A percentile compares a stretch with the other conserved stretches of the same genome.
Evolutionary conservation across 164 flowering plant species (phyloP).

Genomic region (Vitis rotundifolia): DNA sequence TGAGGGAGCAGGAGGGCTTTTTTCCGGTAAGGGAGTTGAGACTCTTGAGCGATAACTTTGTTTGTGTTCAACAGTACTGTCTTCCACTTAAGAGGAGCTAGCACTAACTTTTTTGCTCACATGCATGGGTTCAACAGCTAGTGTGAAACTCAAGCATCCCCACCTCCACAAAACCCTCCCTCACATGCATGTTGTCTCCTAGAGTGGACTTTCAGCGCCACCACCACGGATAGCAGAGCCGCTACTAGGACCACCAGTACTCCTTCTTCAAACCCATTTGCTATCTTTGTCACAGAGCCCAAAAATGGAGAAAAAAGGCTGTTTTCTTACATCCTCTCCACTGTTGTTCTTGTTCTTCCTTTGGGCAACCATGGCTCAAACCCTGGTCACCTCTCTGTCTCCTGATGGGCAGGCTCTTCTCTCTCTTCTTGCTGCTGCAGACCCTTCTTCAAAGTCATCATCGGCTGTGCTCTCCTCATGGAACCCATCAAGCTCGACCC

Average conservation of each 20-base stretch:
- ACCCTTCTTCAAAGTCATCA: conserved; percentile 30
- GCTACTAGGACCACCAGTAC: background rate
- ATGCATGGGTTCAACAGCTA: conserved; percentile 33
- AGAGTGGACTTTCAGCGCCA: conserved; percentile 27
- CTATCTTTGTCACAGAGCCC: background rate
- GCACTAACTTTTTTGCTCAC: conserved; percentile 21
- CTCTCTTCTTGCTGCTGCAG: conserved; percentile 58
- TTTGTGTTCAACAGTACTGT: background rate
- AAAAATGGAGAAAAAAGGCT: conserved; percentile 2
- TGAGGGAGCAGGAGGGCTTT: background rate
- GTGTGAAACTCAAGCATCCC: conserved; percentile 55
- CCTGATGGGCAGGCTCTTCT: conserved; percentile 88
- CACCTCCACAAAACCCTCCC: conserved; percentile 17
- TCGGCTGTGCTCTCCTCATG: conserved; percentile 70
- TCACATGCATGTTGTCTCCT: conserved; percentile 67
- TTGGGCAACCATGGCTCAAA: conserved; percentile 11
- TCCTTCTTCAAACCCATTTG: conserved; percentile 6
- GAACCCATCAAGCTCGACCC: conserved; percentile 72
- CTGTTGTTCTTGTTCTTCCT: conserved; percentile 21
- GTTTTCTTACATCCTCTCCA: background rate
- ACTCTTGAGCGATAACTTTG: background rate
- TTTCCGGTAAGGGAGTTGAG: conserved; percentile 10
- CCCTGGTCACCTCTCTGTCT: conserved; percentile 44
- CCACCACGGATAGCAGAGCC: conserved; percentile 20
- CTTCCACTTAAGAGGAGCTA: background rate